Evolutionary conservation across 1,139 yeast genomes (phyloP), one percentile per base, ranked within the genome.

Genomic region (Zygosaccharomyces sapae): DNA sequence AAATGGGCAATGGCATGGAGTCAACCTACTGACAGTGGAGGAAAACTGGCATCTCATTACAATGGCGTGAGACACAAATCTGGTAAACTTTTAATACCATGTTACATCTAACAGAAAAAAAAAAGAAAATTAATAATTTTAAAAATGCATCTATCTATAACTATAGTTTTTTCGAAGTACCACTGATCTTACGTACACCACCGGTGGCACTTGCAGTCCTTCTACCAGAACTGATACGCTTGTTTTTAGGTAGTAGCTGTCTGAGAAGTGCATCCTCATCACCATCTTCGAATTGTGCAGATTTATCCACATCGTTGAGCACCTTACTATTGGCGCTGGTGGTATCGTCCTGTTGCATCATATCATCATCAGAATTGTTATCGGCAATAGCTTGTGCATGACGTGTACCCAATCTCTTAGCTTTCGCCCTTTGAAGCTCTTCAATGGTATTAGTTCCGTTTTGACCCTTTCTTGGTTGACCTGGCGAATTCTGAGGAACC

Each of bases 401-500:
- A 9, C 35, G 35, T 27, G 22, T 38, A 25, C 30, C 41, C 10
- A 29, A 18, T 13, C 35, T 33, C 19, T 38, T 38, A 27, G 36
- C 35, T 20, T 36, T 34, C n/a, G 19, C 39, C 34, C 51, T 57
- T 37, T 55, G 53, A 31, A 63, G 57, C 43, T 58, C 60, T 47
- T 64, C 69, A 30, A 65, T 58, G 5, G 66, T 65, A 41, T 64
- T 60, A 8, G 61, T 43, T 18, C 69, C 68, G 46, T 62, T 74
- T 66, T 58, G 75, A 40, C 76, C 76, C 62, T 92, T 92, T 63
- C 98, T 78, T 30, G 98, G 98, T 68, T 92, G 98, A 1, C 98
- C 98, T 0, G 98, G 97, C 1, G 96, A 87, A 44, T 88, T 88
- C 54, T 79, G 79, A 2, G 97, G 98, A 24, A 92, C 89, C 0